Evolutionary conservation across 2,329 filamentous ascomycete genomes (phyloP).

Genomic region (Beauveria sp.): DNA sequence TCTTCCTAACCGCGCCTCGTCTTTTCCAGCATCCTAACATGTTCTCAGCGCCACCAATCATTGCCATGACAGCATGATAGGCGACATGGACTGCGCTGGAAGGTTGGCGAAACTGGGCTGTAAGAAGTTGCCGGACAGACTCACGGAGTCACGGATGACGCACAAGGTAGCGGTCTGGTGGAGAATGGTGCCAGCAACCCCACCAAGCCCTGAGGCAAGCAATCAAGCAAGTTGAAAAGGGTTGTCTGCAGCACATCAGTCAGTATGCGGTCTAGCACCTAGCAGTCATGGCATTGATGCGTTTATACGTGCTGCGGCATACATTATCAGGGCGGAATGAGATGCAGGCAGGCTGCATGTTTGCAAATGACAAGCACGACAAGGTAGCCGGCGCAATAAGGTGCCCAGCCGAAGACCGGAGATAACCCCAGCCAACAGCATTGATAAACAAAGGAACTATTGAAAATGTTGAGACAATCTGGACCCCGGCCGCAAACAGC

Average conservation of each 20-base stretch:
- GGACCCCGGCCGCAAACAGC: constrained; percentile 1
- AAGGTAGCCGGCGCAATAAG: not conserved
- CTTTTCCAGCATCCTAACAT: not conserved
- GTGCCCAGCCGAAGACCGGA: not conserved
- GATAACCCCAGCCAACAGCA: not conserved
- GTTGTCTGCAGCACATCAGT: not conserved
- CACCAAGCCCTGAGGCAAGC: not conserved
- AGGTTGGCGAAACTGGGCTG: not conserved
- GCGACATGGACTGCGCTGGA: not conserved
- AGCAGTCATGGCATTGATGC: no score
- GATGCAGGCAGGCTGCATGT: not conserved
- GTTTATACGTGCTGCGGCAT: no score
- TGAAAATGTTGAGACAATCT: not conserved
- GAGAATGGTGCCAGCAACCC: not conserved
- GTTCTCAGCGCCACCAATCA: not conserved
- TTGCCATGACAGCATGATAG: not conserved
- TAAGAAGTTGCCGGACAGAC: not conserved
- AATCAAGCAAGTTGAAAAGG: not conserved
- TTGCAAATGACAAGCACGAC: not conserved
- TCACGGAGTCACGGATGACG: not conserved
- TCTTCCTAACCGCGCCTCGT: no score
- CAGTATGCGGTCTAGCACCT: no score
- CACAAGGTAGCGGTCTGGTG: constrained; percentile 4
- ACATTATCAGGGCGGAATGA: not conserved
- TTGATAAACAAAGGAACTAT: not conserved